These are phyloP conservation scores for Lachnellula suecica DNA, from an alignment of 2,329 filamentous ascomycete species.

Conservation along the genomic window DNA sequence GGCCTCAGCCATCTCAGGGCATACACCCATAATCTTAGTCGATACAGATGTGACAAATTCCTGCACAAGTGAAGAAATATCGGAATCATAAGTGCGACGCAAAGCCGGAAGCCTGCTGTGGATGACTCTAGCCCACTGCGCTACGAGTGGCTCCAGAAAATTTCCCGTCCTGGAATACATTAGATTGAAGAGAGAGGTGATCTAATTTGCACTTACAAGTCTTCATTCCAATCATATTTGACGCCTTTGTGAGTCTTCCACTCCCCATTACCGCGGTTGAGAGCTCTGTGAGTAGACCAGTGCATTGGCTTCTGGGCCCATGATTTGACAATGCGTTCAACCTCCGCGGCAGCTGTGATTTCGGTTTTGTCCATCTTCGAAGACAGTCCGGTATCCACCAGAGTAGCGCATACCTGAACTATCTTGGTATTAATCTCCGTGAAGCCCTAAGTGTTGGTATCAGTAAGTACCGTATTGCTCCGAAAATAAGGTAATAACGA, in stretches of 20 bases:
- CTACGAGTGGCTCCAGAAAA: neutral
- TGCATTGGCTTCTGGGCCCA: conserved; percentile 4
- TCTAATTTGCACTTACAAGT: conserved; percentile 15
- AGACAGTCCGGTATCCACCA: conserved; percentile 2
- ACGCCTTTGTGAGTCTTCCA: conserved; percentile 2
- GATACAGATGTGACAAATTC: neutral
- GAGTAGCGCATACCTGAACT: neutral
- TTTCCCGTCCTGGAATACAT: neutral
- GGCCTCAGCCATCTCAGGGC: neutral
- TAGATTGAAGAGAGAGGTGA: neutral
- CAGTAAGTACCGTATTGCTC: too few species aligned
- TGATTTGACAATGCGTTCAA: neutral
- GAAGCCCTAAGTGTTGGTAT: neutral
- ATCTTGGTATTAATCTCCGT: neutral
- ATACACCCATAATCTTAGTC: neutral
- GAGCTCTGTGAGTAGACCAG: conserved; percentile 17
- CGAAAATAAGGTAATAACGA: too few species aligned
- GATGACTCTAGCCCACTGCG: neutral
- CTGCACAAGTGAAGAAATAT: neutral
- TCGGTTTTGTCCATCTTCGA: conserved; percentile 4
- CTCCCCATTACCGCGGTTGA: conserved; percentile 11
- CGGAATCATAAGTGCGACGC: neutral
- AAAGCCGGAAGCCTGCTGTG: neutral
- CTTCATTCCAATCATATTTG: conserved; percentile 17
- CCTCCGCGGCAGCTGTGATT: neutral